phyloP scores from a whole-genome alignment of 768 basidiomycete species.

The Stropharia rugosoannulata region DNA sequence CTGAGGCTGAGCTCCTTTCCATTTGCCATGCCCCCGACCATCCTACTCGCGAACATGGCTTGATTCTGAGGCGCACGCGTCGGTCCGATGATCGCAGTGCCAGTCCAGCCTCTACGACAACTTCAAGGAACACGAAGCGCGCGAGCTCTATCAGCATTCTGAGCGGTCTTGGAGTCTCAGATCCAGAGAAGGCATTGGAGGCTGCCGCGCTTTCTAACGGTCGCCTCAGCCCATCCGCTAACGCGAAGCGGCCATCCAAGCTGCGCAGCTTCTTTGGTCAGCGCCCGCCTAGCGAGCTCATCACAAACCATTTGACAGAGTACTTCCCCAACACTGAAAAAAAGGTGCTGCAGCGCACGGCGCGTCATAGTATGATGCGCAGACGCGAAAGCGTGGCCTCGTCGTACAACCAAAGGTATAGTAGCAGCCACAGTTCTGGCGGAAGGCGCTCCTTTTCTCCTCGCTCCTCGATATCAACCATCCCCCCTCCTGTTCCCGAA shows the following conservation, averaged over 20 bases:
- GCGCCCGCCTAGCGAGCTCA: conserved; percentile 95
- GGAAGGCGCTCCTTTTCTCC: conserved; percentile 42
- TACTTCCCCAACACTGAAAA: conserved; percentile 96
- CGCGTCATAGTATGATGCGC: conserved; percentile 85
- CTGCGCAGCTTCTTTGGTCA: conserved; percentile 97
- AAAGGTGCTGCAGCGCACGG: conserved; percentile 85
- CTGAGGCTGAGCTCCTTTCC: conserved; percentile 75
- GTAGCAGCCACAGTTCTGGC: conserved; percentile 55
- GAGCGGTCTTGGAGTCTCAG: conserved; percentile 87
- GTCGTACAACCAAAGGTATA: conserved; percentile 56
- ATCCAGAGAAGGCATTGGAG: conserved; percentile 68
- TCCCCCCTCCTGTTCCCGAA: conserved; percentile 40
- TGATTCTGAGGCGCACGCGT: conserved; percentile 64
- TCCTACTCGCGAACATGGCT: conserved; percentile 74
- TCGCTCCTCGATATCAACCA: conserved; percentile 47
- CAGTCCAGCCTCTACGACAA: conserved; percentile 28
- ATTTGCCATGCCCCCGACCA: conserved; percentile 85
- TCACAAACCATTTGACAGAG: conserved; percentile 90
- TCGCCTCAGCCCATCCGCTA: conserved; percentile 30
- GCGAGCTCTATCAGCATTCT: conserved; percentile 95
- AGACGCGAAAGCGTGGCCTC: conserved; percentile 53
- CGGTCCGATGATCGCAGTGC: conserved; percentile 41
- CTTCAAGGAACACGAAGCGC: conserved; percentile 60
- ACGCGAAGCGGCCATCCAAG: conserved; percentile 60
- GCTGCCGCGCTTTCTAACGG: conserved; percentile 52